phyloP scores from a whole-genome alignment of 2,329 filamentous ascomycete species.

The Orbilia quercus region DNA sequence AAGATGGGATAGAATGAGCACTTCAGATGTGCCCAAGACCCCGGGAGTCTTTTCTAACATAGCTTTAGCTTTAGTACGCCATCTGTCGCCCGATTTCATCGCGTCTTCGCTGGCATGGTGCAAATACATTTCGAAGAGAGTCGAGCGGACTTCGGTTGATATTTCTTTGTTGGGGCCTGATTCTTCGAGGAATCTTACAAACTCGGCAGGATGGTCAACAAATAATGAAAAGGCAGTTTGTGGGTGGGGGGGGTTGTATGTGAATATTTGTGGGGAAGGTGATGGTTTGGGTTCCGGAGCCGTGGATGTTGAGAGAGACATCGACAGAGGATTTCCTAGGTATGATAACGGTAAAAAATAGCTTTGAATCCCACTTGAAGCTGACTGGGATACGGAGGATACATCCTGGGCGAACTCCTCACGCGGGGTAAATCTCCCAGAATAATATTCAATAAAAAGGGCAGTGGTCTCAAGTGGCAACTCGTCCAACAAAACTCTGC shows the following conservation, averaged over 20 bases:
- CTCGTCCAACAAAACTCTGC: conserved; percentile 87
- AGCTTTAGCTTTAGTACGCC: conserved; percentile 90
- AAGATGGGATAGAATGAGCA: conserved; percentile 89
- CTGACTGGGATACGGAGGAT: conserved; percentile 10
- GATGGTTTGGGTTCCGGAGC: conserved; percentile 2
- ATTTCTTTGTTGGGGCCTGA: conserved; percentile 74
- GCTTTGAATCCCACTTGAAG: conserved; percentile 28
- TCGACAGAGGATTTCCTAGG: conserved; percentile 29
- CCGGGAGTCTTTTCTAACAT: conserved; percentile 83
- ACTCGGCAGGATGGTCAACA: conserved; percentile 90
- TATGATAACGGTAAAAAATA: conserved; percentile 41
- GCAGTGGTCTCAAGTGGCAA: conserved; percentile 84
- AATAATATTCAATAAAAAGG: conserved; percentile 95
- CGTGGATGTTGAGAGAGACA: conserved; percentile 3
- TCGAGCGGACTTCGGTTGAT: conserved; percentile 83
- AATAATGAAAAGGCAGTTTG: conserved; percentile 94
- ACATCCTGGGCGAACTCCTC: conserved; percentile 25
- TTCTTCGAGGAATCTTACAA: conserved; percentile 91
- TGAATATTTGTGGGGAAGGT: conserved; percentile 61
- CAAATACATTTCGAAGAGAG: conserved; percentile 97
- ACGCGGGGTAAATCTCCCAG: conserved; percentile 74
- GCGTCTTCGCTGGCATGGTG: conserved; percentile 81
- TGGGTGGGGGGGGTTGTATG: conserved; percentile 83
- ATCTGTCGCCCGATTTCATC: conserved; percentile 74
- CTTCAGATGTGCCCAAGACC: conserved; percentile 86